These are phyloP conservation scores for Diutina rugosa DNA, from an alignment of 1,139 yeast species.

Conservation along the genomic window DNA sequence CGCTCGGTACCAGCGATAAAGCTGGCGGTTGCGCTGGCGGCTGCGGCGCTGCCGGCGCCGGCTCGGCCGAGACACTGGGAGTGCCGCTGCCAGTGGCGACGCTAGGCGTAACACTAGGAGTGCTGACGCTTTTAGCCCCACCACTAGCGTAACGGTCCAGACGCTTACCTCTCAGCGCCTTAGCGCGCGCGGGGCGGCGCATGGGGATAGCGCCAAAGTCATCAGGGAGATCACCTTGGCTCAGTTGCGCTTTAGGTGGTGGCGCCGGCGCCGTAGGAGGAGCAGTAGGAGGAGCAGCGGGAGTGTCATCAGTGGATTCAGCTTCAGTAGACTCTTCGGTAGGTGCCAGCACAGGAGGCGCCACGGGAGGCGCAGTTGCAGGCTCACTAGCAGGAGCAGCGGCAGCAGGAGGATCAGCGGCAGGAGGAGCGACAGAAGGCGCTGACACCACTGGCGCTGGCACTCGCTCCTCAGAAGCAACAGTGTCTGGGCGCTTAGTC, in stretches of 20 bases:
- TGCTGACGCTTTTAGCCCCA: neutral
- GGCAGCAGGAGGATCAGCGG: neutral
- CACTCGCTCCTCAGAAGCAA: neutral
- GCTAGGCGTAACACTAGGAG: neutral
- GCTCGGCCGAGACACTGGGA: neutral
- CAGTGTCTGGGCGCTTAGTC: neutral
- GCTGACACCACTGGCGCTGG: neutral
- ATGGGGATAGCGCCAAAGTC: neutral
- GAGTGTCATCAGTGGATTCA: neutral
- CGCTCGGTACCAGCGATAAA: neutral
- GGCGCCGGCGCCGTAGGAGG: neutral
- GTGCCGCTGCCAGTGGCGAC: neutral
- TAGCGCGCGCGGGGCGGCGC: neutral
- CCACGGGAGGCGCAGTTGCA: neutral
- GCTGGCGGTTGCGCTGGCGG: neutral
- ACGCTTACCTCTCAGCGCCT: neutral
- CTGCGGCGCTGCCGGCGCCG: neutral
- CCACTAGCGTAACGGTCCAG: neutral
- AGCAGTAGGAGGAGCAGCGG: neutral
- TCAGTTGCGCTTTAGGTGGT: neutral
- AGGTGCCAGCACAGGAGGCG: neutral
- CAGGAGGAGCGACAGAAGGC: neutral
- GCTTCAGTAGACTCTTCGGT: neutral
- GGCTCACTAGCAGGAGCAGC: neutral
- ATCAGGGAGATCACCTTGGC: slow-evolving; percentile 2